A percentile compares a stretch with the other conserved stretches of the same genome.
phyloP scores from a whole-genome alignment of 768 basidiomycete species.

The Termitomyces sp. region DNA sequence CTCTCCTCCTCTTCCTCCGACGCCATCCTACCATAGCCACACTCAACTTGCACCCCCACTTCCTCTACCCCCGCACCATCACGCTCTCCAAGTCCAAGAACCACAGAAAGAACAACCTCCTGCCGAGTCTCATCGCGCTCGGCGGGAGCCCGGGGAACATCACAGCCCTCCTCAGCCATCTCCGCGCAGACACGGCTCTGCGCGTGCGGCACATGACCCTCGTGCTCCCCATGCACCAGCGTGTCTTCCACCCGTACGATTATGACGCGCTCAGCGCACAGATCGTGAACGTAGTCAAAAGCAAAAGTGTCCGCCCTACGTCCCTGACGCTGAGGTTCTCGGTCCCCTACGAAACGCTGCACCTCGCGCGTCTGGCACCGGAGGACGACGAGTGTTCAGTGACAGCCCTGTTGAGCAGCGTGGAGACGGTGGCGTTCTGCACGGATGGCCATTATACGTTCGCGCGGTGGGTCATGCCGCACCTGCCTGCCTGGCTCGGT shows the following conservation, averaged over 20 bases:
- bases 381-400: background rate
- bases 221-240: slow-evolving; percentile 16
- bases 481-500: slow-evolving; percentile 15
- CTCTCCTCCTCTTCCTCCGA: slow-evolving; percentile 17
- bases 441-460: slow-evolving; percentile 18
- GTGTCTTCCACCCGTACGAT: slow-evolving; percentile 12
- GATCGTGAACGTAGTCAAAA: slow-evolving; percentile 3
- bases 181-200: slow-evolving; percentile 5
- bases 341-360: slow-evolving; percentile 9
- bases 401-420: background rate
- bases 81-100: slow-evolving; percentile 1
- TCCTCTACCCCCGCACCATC: background rate
- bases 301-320: background rate
- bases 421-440: slow-evolving; percentile 10
- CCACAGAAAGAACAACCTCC: slow-evolving; percentile 2
- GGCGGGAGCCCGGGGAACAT: slow-evolving; percentile 15
- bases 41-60: slow-evolving; percentile 15
- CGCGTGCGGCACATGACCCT: slow-evolving; percentile 10
- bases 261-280: slow-evolving; percentile 10
- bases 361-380: background rate
- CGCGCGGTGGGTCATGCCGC: slow-evolving; percentile 14
- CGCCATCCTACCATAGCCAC: slow-evolving; percentile 18
- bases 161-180: slow-evolving; percentile 10
- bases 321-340: slow-evolving; percentile 12
- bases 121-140: slow-evolving; percentile 14